Conservation (phyloP, 768 basidiomycete genomes). For the Calocybe indica region DNA sequence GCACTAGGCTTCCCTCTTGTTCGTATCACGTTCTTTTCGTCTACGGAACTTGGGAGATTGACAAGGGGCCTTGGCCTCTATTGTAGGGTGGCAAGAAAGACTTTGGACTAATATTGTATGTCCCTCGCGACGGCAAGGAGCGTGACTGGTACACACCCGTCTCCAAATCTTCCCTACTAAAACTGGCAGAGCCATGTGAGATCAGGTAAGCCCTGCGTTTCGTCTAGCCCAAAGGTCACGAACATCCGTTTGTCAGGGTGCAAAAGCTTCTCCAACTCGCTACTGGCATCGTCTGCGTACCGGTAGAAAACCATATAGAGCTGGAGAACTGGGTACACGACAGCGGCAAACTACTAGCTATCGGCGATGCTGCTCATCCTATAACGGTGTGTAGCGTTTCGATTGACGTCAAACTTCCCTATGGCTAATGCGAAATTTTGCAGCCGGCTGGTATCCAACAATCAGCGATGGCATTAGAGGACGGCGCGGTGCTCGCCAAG, state of each 20-base stretch:
- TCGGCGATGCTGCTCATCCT: conserved; percentile 56
- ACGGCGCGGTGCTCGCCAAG: conserved; percentile 53
- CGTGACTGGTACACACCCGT: conserved; percentile 20
- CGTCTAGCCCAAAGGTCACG: not conserved
- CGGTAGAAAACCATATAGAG: conserved; percentile 29
- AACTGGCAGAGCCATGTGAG: not conserved
- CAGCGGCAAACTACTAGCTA: conserved; percentile 36
- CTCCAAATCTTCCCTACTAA: no score
- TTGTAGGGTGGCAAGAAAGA: conserved; percentile 27
- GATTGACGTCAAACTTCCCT: not conserved
- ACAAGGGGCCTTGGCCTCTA: conserved; percentile 4
- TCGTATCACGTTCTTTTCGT: conserved; percentile 2
- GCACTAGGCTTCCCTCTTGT: conserved; percentile 27
- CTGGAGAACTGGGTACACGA: conserved; percentile 51
- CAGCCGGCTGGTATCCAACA: conserved; percentile 48
- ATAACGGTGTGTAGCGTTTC: conserved; percentile 36
- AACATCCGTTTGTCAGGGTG: conserved; percentile 19
- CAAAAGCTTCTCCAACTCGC: conserved; percentile 30
- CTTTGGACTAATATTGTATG: conserved; percentile 24
- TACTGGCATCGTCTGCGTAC: conserved; percentile 25
- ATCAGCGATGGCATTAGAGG: conserved; percentile 50
- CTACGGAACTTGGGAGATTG: not conserved
- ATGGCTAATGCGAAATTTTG: not conserved
- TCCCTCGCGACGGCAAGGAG: conserved; percentile 20
- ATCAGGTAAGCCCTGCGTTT: no score